These are phyloP conservation scores for Termitomyces sp. DNA, from an alignment of 768 basidiomycete genomes.

Conservation along the genomic window DNA sequence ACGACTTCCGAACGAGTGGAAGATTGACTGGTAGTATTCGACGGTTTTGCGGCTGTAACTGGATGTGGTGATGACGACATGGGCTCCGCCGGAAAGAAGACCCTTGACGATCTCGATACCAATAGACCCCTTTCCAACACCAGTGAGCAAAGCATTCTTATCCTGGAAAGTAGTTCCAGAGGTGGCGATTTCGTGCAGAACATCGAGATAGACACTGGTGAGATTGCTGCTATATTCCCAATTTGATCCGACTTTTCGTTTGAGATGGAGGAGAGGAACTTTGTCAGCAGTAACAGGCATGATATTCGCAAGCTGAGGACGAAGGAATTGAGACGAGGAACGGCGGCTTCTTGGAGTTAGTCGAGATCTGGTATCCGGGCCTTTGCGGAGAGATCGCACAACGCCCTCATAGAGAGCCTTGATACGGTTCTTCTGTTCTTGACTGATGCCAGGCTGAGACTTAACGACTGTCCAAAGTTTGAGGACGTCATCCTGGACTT, in stretches of 20 bases:
- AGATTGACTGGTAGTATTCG: conserved; percentile 98
- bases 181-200: conserved; percentile 97
- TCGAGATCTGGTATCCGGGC: conserved; percentile 57
- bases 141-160: conserved; percentile 97
- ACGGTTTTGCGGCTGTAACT: conserved; percentile 95
- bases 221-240: conserved; percentile 99
- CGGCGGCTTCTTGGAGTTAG: conserved; percentile 70
- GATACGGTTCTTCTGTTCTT: conserved; percentile 94
- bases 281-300: conserved; percentile 80
- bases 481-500: conserved; percentile 94
- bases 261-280: conserved; percentile 91
- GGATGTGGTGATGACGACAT: conserved; percentile 96
- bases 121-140: conserved; percentile 97
- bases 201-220: conserved; percentile 92
- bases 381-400: conserved; percentile 85
- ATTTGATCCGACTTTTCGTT: conserved; percentile 90
- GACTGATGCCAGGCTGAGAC: conserved; percentile 94
- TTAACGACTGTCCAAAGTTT: conserved; percentile 98
- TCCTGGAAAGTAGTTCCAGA: conserved; percentile 98
- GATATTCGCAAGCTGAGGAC: conserved; percentile 77
- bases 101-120: conserved; percentile 98
- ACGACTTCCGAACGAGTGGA: conserved; percentile 90
- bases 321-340: conserved; percentile 95
- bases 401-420: conserved; percentile 96
- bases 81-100: conserved; percentile 92